phyloP scores from a whole-genome alignment of 2,329 filamentous ascomycete species.

The Zalaria obscura region DNA sequence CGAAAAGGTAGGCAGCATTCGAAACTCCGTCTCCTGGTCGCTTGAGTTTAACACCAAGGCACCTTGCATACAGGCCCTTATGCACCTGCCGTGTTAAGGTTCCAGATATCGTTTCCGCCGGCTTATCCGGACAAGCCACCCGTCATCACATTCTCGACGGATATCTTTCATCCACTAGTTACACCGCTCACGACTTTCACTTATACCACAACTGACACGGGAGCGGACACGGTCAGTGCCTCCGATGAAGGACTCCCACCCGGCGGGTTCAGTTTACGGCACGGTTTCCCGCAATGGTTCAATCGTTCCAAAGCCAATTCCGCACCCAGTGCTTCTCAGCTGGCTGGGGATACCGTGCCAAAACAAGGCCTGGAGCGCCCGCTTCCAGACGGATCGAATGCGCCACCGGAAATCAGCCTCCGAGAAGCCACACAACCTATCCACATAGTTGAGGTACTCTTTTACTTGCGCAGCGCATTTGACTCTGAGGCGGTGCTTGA shows the following conservation, averaged over 20 bases:
- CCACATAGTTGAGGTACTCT: conserved; percentile 44
- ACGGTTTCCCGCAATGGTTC: conserved; percentile 89
- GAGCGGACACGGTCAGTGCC: conserved; percentile 65
- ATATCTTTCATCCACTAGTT: conserved; percentile 89
- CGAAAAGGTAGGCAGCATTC: conserved; percentile 51
- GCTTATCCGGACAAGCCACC: conserved; percentile 69
- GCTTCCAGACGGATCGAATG: neutral
- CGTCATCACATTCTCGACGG: conserved; percentile 74
- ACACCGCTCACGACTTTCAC: conserved; percentile 90
- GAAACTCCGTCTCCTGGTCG: neutral
- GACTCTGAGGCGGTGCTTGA: conserved; percentile 66
- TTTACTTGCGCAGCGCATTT: conserved; percentile 74
- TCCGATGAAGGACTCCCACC: conserved; percentile 76
- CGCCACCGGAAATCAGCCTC: neutral
- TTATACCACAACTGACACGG: conserved; percentile 67
- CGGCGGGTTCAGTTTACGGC: conserved; percentile 76
- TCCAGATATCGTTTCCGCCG: conserved; percentile 76
- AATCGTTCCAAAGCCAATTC: conserved; percentile 23
- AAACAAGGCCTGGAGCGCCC: neutral
- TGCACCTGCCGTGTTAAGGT: conserved; percentile 71
- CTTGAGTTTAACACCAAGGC: neutral
- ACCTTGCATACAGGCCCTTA: conserved; percentile 62
- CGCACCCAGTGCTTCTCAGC: neutral
- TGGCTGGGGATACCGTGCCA: neutral
- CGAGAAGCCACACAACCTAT: conserved; percentile 1